Base-by-base conservation (phyloP, 345 rosid genomes). In the Gossypium mustelinum region DNA sequence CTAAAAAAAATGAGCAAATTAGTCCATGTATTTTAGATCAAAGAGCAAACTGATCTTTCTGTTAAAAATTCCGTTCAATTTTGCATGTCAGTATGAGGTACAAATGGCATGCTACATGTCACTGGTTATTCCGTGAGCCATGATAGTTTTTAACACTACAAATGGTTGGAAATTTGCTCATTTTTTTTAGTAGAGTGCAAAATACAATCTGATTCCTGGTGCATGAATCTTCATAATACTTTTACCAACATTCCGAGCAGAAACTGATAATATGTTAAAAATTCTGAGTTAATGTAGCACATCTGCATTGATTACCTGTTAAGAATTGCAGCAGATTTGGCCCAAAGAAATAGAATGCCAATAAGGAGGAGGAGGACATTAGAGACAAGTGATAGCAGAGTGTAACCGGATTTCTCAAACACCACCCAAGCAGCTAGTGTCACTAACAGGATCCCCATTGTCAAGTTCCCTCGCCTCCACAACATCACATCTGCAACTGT, bases 241-340 rank as follows among this genome's bases (percentile, higher is more conserved):
- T 34, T 34, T 34, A 34, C 41, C 24, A 54, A 63, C 25, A 41
- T 64, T 64, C 45, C 45, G 6, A 44, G 29, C 17, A 66, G 34
- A 13, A 50, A 45, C 55, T 45, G 18, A 67, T 8, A 67, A 7
- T 29, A 45, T 11, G 11, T 44, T 7, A 45, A 12, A 0, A 22
- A 1, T 12, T 67, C 17, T 20, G 52, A 65, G 52, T 18, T 11
- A 43, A 24, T 11, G 34, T 11, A 67, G 70, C n/a, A 45, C 0
- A 22, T 2, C 18, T 47, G 11, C 39, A 67, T 22, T 3, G n/a
- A 45, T 75, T 85, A 92, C 98, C 98, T 76, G 81, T 90, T 93
- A 74, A 96, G 97, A 81, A 90, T 81, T 48, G 97, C 86, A 16
- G 99, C 99, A 76, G 97, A 90, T 92, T 93, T 96, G 82, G 97